These are phyloP conservation scores for Chamaecyparis obtusa DNA, from an alignment of 75 land plant genomes.

Conservation along the genomic window DNA sequence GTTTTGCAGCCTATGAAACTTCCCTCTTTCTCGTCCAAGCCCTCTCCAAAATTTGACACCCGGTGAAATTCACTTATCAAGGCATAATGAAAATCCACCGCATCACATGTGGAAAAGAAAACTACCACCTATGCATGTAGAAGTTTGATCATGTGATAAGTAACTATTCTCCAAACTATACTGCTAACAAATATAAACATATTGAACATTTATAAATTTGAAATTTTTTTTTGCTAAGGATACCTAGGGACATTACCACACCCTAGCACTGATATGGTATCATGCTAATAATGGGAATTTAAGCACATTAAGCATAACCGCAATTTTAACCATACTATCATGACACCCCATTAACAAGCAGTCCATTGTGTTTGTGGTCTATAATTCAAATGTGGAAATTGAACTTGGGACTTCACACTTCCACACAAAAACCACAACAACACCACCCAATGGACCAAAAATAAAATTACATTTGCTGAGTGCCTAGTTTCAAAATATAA, in stretches of 20 bases:
- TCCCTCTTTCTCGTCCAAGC: conserved; percentile 23
- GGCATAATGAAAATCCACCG: conserved; percentile 88
- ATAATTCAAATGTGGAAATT: too few species aligned
- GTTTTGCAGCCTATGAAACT: conserved; percentile 59
- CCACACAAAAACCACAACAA: too few species aligned
- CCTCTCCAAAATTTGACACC: conserved; percentile 39
- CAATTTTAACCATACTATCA: too few species aligned
- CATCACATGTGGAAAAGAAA: conserved; percentile 96
- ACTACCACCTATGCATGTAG: conserved; percentile 66
- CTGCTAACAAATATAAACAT: background rate
- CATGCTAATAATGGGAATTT: too few species aligned
- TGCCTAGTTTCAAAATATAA: background rate
- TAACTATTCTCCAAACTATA: background rate
- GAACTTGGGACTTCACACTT: too few species aligned
- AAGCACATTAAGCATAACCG: too few species aligned
- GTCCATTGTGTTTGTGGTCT: too few species aligned
- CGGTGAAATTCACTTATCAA: conserved; percentile 69
- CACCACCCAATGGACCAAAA: background rate
- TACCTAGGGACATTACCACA: too few species aligned
- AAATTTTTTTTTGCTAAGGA: background rate
- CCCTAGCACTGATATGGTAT: too few species aligned
- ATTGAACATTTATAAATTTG: background rate
- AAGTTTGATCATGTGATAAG: background rate
- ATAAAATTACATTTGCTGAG: background rate
- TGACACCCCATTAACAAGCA: too few species aligned